Conservation (phyloP, 2,329 filamentous ascomycete genomes). For the Plenodomus lindquistii region DNA sequence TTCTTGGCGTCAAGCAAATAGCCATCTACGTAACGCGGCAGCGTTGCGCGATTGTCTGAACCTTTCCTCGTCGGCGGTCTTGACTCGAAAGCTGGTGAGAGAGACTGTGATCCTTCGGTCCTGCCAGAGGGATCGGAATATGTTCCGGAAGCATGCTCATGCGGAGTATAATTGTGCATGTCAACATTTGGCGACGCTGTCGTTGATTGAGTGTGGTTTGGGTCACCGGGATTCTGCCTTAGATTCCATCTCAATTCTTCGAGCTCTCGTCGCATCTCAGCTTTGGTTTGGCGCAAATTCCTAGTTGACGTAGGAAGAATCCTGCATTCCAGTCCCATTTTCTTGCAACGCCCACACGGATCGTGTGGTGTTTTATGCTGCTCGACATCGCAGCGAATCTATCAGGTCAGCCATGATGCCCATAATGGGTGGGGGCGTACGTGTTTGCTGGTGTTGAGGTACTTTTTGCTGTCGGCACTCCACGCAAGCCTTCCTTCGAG, state of each 20-base stretch:
- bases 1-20: slow-evolving; percentile 38
- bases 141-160: slow-evolving; percentile 28
- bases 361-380: slow-evolving; percentile 44
- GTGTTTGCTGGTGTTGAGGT: slow-evolving; percentile 8
- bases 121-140: slow-evolving; percentile 34
- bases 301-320: slow-evolving; percentile 43
- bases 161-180: slow-evolving; percentile 30
- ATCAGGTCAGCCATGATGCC: slow-evolving; percentile 15
- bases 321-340: slow-evolving; percentile 42
- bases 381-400: slow-evolving; percentile 46
- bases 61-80: slow-evolving; percentile 29
- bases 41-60: slow-evolving; percentile 23
- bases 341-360: slow-evolving; percentile 40
- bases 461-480: slow-evolving; percentile 46
- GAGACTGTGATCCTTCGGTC: slow-evolving; percentile 33
- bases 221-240: slow-evolving; percentile 33
- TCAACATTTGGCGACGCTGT: slow-evolving; percentile 34
- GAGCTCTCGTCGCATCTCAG: slow-evolving; percentile 44
- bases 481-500: slow-evolving; percentile 43
- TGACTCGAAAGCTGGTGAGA: slow-evolving; percentile 36
- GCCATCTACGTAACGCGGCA: slow-evolving; percentile 34
- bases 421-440: slow-evolving; percentile 2
- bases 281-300: slow-evolving; percentile 44
- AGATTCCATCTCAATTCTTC: slow-evolving; percentile 44
- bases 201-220: slow-evolving; percentile 26